Evolutionary conservation across 2,329 filamentous ascomycete genomes (phyloP).

Genomic region (Fusarium lyarnte): DNA sequence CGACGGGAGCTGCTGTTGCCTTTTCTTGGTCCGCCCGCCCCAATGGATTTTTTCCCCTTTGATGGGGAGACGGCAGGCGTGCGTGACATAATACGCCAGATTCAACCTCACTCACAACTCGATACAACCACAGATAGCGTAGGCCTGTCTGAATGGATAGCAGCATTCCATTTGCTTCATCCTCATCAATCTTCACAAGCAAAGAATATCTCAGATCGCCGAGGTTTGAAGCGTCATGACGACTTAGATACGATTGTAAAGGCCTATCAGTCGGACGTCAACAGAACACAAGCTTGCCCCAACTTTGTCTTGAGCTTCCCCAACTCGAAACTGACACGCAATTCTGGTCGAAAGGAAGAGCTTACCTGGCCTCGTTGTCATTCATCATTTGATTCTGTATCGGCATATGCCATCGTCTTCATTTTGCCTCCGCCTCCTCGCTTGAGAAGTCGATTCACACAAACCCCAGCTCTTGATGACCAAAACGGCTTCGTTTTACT

Average conservation of each 20-base stretch:
- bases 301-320: constrained; percentile 16
- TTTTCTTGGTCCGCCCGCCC: constrained; percentile 32
- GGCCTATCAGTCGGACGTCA: constrained; percentile 24
- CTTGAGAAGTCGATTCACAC: constrained; percentile 10
- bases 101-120: constrained; percentile 25
- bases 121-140: background rate
- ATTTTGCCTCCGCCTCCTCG: constrained; percentile 18
- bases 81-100: constrained; percentile 13
- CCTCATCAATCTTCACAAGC: constrained; percentile 39
- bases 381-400: constrained; percentile 6
- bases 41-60: constrained; percentile 40
- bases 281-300: constrained; percentile 32
- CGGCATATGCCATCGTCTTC: background rate
- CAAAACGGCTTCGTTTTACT: constrained; percentile 11
- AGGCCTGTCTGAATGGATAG: background rate
- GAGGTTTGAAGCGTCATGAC: constrained; percentile 8
- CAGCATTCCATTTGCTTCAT: background rate
- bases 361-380: background rate
- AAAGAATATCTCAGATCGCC: constrained; percentile 14
- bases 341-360: background rate
- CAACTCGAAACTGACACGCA: constrained; percentile 11
- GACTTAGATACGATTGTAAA: background rate
- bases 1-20: constrained; percentile 14
- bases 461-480: constrained; percentile 15
- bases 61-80: constrained; percentile 33